phyloP scores from a whole-genome alignment of 2,329 filamentous ascomycete species.

The Sporothrix mexicana region DNA sequence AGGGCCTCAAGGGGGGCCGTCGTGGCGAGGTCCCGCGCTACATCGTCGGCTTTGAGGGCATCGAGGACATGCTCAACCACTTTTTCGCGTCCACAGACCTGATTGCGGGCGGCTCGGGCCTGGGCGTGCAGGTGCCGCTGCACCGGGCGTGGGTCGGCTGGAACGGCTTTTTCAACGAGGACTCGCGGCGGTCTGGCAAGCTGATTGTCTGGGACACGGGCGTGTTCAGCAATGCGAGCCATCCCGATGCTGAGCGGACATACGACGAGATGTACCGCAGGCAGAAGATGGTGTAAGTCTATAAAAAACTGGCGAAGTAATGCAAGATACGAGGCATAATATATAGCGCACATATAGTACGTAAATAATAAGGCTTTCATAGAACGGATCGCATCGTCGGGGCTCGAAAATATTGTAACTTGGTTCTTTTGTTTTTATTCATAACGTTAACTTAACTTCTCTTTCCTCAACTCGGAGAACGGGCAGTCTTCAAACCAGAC shows the following conservation, averaged over 20 bases:
- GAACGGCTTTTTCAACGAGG: conserved; percentile 69
- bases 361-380: background rate
- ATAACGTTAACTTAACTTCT: background rate
- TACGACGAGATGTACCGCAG: conserved; percentile 13
- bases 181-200: conserved; percentile 60
- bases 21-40: conserved; percentile 57
- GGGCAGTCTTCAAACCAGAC: background rate
- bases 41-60: conserved; percentile 66
- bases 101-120: conserved; percentile 44
- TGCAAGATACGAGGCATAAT: background rate
- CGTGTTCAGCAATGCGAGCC: conserved; percentile 40
- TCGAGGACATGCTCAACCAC: conserved; percentile 56
- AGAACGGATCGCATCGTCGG: background rate
- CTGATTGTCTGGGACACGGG: conserved; percentile 66
- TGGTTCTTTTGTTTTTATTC: background rate
- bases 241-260: conserved; percentile 32
- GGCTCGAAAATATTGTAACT: background rate
- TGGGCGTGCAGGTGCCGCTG: conserved; percentile 49
- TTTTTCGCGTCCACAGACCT: conserved; percentile 45
- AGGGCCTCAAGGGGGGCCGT: background rate
- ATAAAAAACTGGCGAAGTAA: background rate
- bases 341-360: background rate
- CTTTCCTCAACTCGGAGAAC: background rate
- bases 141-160: conserved; percentile 60
- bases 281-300: background rate